Evolutionary conservation across 192 early-diverging fungal species (phyloP).

Genomic region (Podochytrium sp.): DNA sequence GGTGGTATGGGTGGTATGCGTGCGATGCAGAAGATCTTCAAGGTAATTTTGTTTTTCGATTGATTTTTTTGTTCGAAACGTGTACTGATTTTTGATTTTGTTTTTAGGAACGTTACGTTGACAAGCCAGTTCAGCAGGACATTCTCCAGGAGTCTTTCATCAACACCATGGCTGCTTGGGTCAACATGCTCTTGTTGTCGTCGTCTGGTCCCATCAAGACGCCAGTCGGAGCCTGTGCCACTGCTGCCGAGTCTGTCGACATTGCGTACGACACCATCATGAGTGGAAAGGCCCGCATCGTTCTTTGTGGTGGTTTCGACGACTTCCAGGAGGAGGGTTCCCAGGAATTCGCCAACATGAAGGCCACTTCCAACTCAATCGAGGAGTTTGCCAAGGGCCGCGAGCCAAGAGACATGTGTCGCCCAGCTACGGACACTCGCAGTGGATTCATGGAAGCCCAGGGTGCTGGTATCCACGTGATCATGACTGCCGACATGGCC

Average conservation of each 20-base stretch:
- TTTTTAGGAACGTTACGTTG: slow-evolving; percentile 68
- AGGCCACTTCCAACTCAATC: slow-evolving; percentile 82
- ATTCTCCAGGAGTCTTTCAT: slow-evolving; percentile 96
- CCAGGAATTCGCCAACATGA: slow-evolving; percentile 96
- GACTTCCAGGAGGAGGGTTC: slow-evolving; percentile 93
- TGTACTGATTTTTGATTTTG: background rate
- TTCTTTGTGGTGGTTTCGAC: slow-evolving; percentile 92
- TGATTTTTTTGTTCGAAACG: background rate
- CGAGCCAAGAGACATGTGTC: slow-evolving; percentile 84
- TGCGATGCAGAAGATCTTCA: slow-evolving; percentile 78
- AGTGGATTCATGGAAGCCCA: slow-evolving; percentile 92
- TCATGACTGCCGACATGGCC: slow-evolving; percentile 87
- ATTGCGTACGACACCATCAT: slow-evolving; percentile 89
- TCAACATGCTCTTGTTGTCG: slow-evolving; percentile 94
- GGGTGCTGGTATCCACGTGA: slow-evolving; percentile 85
- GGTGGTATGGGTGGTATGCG: slow-evolving; percentile 89
- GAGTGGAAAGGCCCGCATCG: slow-evolving; percentile 88
- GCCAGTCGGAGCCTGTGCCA: slow-evolving; percentile 92
- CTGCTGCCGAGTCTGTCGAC: slow-evolving; percentile 88
- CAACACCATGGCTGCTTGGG: slow-evolving; percentile 95
- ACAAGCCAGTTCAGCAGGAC: slow-evolving; percentile 86
- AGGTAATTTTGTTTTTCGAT: slow-evolving; percentile 20
- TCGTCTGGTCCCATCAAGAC: slow-evolving; percentile 93
- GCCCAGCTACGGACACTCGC: slow-evolving; percentile 88
- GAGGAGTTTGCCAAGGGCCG: slow-evolving; percentile 88